Base-by-base conservation (phyloP, 1,284 basidiomycete species). In the Cerioporus squamosus region DNA sequence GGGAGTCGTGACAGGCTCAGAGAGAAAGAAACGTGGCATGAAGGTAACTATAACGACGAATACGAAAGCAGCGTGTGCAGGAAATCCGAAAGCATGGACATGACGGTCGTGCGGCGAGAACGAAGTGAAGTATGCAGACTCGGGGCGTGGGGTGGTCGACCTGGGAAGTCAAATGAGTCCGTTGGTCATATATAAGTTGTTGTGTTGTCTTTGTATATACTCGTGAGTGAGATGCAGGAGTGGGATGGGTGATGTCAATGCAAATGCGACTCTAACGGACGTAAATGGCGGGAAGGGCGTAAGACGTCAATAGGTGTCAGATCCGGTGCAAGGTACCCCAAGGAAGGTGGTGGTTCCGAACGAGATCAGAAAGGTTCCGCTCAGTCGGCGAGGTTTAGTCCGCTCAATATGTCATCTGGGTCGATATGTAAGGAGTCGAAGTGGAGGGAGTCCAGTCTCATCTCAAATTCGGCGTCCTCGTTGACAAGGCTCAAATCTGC, bases 361-460 rank as follows among this genome's bases (percentile, higher is more conserved):
- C 15, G 10, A 29, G 29, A 29, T 29, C 29, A 36, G 10, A 36
- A 14, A 5, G 33, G 10, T 14, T 15, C 12, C 33, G 33, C 33
- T 36, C 33, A 36, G 12, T 36, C 33, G 10, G 33, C 33, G 33
- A 36, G 33, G 33, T 36, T 12, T 17, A 36, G 33, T 36, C 33
- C 33, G 46, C 39, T 59, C 44, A 64, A 43, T 12, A 64, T 51
- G 45, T 76, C 78, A 58, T 85, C 81, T 20, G 79, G 78, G 67
- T 90, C 85, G 57, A 90, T 90, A 66, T 87, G 86, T 53, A 90
- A 73, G 23, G 88, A 36, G 33, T 36, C 33, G 56, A 90, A 90
- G 66, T 87, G 86, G 51, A 90, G 74, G 23, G 88, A 88, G 67
- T 88, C 84, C 17, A 90, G 80, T 44, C 73, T 76, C 84, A 88